A percentile compares a stretch with the other conserved stretches of the same genome.
These are phyloP conservation scores for Phanerochaete sordida DNA, from an alignment of 768 basidiomycete genomes.

Conservation along the genomic window DNA sequence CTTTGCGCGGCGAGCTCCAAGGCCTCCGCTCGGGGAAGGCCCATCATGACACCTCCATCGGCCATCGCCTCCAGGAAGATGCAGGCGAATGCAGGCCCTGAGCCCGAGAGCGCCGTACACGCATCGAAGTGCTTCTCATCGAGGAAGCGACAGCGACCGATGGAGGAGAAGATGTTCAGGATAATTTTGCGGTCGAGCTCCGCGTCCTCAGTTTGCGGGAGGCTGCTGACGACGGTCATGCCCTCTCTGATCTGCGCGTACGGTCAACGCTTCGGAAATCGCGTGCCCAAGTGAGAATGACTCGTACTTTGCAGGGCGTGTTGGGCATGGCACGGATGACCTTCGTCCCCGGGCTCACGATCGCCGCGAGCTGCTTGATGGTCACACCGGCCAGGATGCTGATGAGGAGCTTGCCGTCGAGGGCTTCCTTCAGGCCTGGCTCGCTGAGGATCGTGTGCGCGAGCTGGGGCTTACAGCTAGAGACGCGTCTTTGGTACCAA, in stretches of 20 bases:
- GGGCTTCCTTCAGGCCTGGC: constrained; percentile 74
- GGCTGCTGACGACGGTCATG: constrained; percentile 90
- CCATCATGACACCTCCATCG: constrained; percentile 99
- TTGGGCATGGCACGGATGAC: constrained; percentile 98
- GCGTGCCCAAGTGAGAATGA: background rate
- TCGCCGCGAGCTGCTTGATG: constrained; percentile 69
- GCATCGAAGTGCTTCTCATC: constrained; percentile 99
- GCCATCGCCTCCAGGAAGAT: constrained; percentile 98
- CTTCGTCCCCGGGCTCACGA: constrained; percentile 74
- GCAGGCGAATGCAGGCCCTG: constrained; percentile 95
- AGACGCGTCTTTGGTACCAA: background rate
- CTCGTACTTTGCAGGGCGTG: constrained; percentile 83
- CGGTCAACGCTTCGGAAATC: background rate
- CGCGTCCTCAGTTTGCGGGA: constrained; percentile 49
- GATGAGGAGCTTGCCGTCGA: constrained; percentile 88
- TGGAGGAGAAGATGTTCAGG: constrained; percentile 93
- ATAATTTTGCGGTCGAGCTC: constrained; percentile 70
- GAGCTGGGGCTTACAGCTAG: constrained; percentile 91
- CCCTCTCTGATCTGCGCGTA: constrained; percentile 87
- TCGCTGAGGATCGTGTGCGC: constrained; percentile 71
- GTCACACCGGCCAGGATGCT: constrained; percentile 98
- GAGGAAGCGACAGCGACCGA: constrained; percentile 92
- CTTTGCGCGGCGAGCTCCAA: constrained; percentile 95
- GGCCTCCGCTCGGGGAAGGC: constrained; percentile 89
- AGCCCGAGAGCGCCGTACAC: constrained; percentile 93